These are phyloP conservation scores for Pyrrhoderma lamaoense DNA, from an alignment of 1,284 basidiomycete species.

Conservation along the genomic window DNA sequence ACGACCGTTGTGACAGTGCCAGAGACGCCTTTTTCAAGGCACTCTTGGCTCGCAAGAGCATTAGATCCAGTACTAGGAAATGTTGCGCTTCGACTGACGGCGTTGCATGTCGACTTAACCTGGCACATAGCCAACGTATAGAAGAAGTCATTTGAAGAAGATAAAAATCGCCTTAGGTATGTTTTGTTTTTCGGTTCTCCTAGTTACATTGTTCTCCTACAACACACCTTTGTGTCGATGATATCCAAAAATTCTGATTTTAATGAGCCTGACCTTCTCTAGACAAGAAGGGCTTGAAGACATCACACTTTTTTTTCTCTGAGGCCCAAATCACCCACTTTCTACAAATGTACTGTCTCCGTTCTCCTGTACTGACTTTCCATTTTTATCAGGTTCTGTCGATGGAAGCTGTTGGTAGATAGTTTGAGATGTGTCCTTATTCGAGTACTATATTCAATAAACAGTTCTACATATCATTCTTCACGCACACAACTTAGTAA, in stretches of 20 bases:
- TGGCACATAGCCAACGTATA: constrained; percentile 13
- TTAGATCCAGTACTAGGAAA: constrained; percentile 19
- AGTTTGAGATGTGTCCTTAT: no score
- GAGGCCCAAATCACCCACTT: no score
- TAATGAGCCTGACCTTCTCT: constrained; percentile 16
- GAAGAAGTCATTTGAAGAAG: neutral
- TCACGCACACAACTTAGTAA: no score
- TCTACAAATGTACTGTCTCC: no score
- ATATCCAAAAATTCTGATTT: constrained; percentile 17
- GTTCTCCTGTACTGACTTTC: no score
- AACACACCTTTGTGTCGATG: constrained; percentile 7
- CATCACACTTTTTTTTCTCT: no score
- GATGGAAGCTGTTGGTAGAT: no score
- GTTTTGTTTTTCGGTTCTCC: neutral
- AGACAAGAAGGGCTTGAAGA: no score
- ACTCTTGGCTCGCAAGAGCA: constrained; percentile 15
- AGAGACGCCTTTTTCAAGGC: constrained; percentile 10
- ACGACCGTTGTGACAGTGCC: constrained; percentile 20
- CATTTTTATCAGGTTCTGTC: no score
- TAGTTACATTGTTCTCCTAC: neutral
- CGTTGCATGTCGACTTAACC: constrained; percentile 20
- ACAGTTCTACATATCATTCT: no score
- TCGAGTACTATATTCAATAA: no score
- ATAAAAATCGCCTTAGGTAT: neutral
- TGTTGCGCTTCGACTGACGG: constrained; percentile 17